Evolutionary conservation across 2,329 filamentous ascomycete species (phyloP), one percentile per base, ranked within the genome.

Genomic region (Cladosporium velox): DNA sequence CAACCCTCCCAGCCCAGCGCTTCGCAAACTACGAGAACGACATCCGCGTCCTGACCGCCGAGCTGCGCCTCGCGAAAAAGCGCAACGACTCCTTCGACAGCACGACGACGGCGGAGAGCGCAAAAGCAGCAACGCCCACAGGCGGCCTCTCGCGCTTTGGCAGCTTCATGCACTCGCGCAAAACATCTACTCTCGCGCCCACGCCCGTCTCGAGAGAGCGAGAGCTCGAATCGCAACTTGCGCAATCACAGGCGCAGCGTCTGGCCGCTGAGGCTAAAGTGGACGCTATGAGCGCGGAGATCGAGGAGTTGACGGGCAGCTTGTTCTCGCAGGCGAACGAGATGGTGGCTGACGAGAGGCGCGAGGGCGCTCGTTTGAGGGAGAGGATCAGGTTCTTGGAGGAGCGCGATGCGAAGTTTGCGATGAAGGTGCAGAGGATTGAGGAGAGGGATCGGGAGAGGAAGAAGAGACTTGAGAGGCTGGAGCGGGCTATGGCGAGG

Each of bases 281-380:
- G 24, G 84, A 83, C 69, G 85, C 87, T 59, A 90, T 91, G 60
- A 88, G 86, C 73, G 83, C 81, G 14, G 91, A 95, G 80, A 85
- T 94, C 24, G 91, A 94, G 78, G 91, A 95, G 79, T 81, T 95
- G 69, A 91, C 86, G 73, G 89, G 86, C 24, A 86, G 85, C 60
- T 80, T 95, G 64, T 95, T 95, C 76, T 88, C 91, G 79, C 89
- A 93, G 80, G 91, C 91, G 61, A 95, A 95, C 76, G 88, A 93
- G 79, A 95, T 95, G 91, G 91, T 95, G 24, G 91, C 91, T 2
- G 83, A 85, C 21, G 91, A 95, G 81, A 82, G 91, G 52, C 85
- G 87, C 65, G 90, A 89, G 49, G 82, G 90, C 66, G 90, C 90
- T 4, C 86, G 84, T 72, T 82, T 95, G 38, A 90, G 92, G 79